Percentiles rank a stretch among this genome's conserved stretches.
Conservation (phyloP, 2,329 filamentous ascomycete species). For the Cercospora canescens region DNA sequence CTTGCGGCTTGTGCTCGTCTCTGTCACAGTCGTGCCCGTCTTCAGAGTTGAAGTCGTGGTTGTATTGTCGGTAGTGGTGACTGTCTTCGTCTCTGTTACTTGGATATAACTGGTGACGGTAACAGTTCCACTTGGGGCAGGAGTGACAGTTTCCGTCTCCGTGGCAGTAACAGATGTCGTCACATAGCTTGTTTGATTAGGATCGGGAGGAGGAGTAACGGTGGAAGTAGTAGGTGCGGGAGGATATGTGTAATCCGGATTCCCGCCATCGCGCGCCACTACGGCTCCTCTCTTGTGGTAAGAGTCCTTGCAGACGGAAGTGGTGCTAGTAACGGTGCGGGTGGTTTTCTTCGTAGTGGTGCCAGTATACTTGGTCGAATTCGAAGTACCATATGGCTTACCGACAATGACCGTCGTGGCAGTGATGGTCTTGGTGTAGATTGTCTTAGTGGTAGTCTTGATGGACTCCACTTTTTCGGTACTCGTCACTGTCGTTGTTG, state of each 20-base stretch:
- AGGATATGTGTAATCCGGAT: slow-evolving; percentile 2
- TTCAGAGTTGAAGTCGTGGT: not conserved
- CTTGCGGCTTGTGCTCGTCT: not conserved
- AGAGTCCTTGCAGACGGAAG: not conserved
- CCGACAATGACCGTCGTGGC: not conserved
- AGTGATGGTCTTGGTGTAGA: not conserved
- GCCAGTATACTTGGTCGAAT: not conserved
- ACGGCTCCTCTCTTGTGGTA: not conserved
- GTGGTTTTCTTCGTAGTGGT: not conserved
- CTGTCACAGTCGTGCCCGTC: not conserved
- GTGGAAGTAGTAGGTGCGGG: not conserved
- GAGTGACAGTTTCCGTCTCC: not conserved
- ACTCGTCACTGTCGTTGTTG: not conserved
- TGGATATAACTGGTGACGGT: not conserved
- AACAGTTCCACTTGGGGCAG: not conserved
- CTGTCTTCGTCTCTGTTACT: not conserved
- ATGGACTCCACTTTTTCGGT: not conserved
- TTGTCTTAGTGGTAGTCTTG: not conserved
- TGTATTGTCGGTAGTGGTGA: not conserved
- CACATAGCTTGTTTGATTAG: not conserved
- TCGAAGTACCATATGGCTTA: not conserved
- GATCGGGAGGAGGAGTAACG: not conserved
- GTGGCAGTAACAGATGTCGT: not conserved
- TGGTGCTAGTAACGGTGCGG: not conserved
- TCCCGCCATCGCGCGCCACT: not conserved